Evolutionary conservation across 164 flowering plant species (phyloP), one percentile per base, ranked within the genome.

Genomic region (Akebia trifoliata): DNA sequence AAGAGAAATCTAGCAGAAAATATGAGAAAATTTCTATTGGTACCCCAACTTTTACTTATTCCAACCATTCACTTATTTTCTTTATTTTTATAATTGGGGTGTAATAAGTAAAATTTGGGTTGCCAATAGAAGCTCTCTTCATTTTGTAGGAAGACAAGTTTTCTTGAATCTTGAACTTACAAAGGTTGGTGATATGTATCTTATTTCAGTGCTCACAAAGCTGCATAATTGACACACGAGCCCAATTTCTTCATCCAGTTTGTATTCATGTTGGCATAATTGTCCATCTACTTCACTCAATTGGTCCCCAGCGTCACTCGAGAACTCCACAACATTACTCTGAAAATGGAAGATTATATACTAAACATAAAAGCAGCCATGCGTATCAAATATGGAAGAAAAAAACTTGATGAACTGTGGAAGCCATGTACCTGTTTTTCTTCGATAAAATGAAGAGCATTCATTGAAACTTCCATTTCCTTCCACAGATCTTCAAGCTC

Each of bases 181-280:
- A 73, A 89, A 82, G 21, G 79, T 72, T 21, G 89, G 83, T 29
- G 81, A 63, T 44, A 85, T 67, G 62, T 86, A 73, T 73, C 68
- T 78, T 50, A 87, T 82, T 68, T 87, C 94, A 34, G 78, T 71
- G 55, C 55, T 60, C 20, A 92, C 86, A 66, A 51, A 61, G 50
- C 89, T 81, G 59, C 98, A 92, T 20, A 78, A 40, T 4, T 17
- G 69, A 65, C 98, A 92, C 7, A 78, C 34, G 22, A 80, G 42
- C 24, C 98, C 98, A 47, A 92, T 60, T 78, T 89, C 82, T 72
- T 92, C 98, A 70, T 89, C 72, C 68, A 89, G 18, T 49, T 50
- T 76, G 71, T 55, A 84, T 11, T 78, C 80, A 61, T 92, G 98
- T 50, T 69, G 68, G 63, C 98, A 92, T 47, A 39, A 10, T 14